Percentiles rank a stretch among this genome's conserved stretches.
These are phyloP conservation scores for Nannochloropsis oceanica DNA, from an alignment of 108 stramenopile genomes.

Conservation along the genomic window DNA sequence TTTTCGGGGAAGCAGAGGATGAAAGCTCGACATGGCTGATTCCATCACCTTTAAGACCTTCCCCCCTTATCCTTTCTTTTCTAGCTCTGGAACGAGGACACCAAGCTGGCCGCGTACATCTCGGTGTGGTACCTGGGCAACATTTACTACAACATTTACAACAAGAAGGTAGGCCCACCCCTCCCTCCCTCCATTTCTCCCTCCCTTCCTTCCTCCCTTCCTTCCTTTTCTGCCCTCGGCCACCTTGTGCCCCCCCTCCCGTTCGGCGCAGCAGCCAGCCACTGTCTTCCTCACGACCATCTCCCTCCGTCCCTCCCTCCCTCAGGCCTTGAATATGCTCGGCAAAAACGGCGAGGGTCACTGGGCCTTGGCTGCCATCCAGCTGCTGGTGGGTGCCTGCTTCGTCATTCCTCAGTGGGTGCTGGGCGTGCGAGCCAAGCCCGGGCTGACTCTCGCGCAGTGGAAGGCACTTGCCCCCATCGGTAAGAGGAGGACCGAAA, in stretches of 20 bases:
- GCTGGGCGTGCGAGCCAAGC: slow-evolving; percentile 2
- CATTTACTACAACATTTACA: slow-evolving; percentile 74
- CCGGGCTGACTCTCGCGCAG: slow-evolving; percentile 14
- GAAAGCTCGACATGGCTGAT: not conserved
- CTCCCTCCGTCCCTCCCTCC: no score
- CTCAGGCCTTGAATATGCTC: no score
- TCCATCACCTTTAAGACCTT: not conserved
- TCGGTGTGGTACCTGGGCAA: slow-evolving; percentile 82
- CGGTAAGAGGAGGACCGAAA: not conserved
- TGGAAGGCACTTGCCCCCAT: slow-evolving; percentile 9
- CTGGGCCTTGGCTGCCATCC: slow-evolving; percentile 13
- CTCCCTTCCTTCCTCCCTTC: not conserved
- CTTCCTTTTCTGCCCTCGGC: not conserved
- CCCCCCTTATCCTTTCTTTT: not conserved
- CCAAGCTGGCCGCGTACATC: slow-evolving; percentile 58
- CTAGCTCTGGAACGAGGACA: not conserved
- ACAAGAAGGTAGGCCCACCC: slow-evolving; percentile 49
- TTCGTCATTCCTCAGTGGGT: slow-evolving; percentile 13
- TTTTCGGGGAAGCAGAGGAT: not conserved
- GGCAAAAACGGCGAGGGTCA: no score
- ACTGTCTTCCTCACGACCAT: slow-evolving; percentile 38
- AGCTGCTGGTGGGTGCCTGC: slow-evolving; percentile 15
- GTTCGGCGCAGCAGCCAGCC: slow-evolving; percentile 61
- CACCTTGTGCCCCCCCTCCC: not conserved
- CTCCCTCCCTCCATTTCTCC: not conserved